Evolutionary conservation across 2,329 filamentous ascomycete species (phyloP).

Genomic region (Colletotrichum paranaense): DNA sequence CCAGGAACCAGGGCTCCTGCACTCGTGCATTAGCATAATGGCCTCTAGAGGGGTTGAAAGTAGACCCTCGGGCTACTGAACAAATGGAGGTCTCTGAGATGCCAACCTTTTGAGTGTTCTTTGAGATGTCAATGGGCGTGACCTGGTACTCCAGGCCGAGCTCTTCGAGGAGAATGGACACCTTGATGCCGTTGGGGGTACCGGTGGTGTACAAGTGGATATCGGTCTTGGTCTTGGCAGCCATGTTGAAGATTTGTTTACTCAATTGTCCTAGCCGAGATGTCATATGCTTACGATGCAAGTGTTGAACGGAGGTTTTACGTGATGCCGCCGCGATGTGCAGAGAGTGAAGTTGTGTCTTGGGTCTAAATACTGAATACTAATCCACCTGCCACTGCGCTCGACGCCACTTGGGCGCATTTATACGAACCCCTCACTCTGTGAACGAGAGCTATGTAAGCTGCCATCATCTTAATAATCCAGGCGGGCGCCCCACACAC

Average conservation of each 20-base stretch:
- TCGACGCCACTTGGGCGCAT: neutral
- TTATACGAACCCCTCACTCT: slow-evolving; percentile 18
- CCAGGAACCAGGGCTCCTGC: slow-evolving; percentile 82
- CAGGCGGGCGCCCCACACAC: slow-evolving; percentile 1
- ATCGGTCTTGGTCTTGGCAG: slow-evolving; percentile 59
- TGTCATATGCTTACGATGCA: slow-evolving; percentile 17
- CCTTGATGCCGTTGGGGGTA: slow-evolving; percentile 92
- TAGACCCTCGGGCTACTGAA: neutral
- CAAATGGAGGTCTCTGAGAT: slow-evolving; percentile 2
- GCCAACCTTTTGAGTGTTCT: slow-evolving; percentile 58
- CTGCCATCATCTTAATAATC: slow-evolving; percentile 14
- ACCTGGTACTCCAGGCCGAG: slow-evolving; percentile 83
- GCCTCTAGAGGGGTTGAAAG: neutral
- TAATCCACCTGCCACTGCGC: neutral
- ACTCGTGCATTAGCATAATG: neutral
- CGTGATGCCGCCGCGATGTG: neutral
- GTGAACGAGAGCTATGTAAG: neutral
- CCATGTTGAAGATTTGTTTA: slow-evolving; percentile 50
- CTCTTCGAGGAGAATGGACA: slow-evolving; percentile 88
- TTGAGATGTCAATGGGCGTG: slow-evolving; percentile 75
- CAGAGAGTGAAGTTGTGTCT: neutral
- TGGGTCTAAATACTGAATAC: slow-evolving; percentile 16
- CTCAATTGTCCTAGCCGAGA: slow-evolving; percentile 21
- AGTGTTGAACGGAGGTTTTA: neutral
- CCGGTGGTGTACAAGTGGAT: slow-evolving; percentile 85